phyloP scores from a whole-genome alignment of 2,329 filamentous ascomycete species.

The Acrocalymma vagum region DNA sequence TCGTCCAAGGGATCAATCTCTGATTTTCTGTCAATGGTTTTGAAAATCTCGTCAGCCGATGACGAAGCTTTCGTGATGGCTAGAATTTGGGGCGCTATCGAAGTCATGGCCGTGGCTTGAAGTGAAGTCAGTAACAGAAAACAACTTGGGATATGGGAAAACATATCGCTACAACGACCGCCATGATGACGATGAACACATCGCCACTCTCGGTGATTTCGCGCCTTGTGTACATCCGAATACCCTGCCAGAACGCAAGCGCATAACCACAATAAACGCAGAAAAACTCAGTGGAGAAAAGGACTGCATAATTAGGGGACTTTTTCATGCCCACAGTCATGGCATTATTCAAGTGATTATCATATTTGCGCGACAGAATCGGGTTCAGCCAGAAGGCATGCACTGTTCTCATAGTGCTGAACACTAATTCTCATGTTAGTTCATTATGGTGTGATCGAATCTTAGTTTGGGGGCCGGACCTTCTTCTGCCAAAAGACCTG shows the following conservation, averaged over 20 bases:
- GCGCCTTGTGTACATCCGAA: constrained; percentile 63
- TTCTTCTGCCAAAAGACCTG: constrained; percentile 59
- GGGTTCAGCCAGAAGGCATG: constrained; percentile 56
- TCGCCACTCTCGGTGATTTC: constrained; percentile 59
- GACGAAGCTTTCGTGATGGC: constrained; percentile 58
- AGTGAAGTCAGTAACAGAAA: too few species aligned
- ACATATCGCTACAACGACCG: constrained; percentile 33
- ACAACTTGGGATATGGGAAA: too few species aligned
- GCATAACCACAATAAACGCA: constrained; percentile 56
- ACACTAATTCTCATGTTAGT: too few species aligned
- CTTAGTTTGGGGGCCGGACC: too few species aligned
- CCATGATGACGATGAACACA: constrained; percentile 36
- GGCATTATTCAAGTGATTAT: constrained; percentile 52
- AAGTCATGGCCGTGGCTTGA: constrained; percentile 74
- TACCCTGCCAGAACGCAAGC: constrained; percentile 57
- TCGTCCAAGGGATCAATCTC: constrained; percentile 69
- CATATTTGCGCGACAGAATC: constrained; percentile 54
- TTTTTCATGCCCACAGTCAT: constrained; percentile 56
- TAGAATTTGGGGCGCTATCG: constrained; percentile 89
- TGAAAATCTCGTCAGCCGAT: constrained; percentile 43
- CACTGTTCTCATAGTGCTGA: constrained; percentile 60
- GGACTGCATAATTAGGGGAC: constrained; percentile 50
- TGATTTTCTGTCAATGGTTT: constrained; percentile 79
- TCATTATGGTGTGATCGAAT: too few species aligned
- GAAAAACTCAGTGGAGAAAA: constrained; percentile 55